phyloP scores from a whole-genome alignment of 1,284 basidiomycete genomes.

The Thecaphora thlaspeos region DNA sequence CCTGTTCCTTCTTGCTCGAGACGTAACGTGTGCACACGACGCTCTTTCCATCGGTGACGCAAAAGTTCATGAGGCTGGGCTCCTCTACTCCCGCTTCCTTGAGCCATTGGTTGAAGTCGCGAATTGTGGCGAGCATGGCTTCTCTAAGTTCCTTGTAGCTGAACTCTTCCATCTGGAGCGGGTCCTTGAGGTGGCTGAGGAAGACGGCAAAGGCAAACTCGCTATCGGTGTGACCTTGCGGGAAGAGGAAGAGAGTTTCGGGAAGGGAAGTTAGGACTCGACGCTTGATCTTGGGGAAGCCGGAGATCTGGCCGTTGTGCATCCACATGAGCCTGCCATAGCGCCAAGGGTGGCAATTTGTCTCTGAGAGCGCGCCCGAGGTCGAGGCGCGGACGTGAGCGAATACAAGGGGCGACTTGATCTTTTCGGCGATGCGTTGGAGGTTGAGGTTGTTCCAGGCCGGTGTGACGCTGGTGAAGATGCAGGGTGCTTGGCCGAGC shows the following conservation, averaged over 20 bases:
- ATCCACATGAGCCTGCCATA: conserved; percentile 55
- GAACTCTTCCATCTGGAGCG: conserved; percentile 23
- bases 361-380: conserved; percentile 47
- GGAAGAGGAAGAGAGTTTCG: conserved; percentile 47
- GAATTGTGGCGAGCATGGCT: conserved; percentile 50
- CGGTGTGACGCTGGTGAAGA: conserved; percentile 90
- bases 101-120: conserved; percentile 46
- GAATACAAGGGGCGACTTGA: conserved; percentile 52
- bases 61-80: conserved; percentile 93
- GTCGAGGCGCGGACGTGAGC: conserved; percentile 52
- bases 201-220: conserved; percentile 53
- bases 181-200: conserved; percentile 41
- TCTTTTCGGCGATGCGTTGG: conserved; percentile 52
- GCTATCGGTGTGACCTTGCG: conserved; percentile 51
- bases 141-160: conserved; percentile 33
- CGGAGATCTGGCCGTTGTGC: conserved; percentile 54
- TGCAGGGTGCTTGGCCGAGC: conserved; percentile 67
- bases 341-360: conserved; percentile 55
- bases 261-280: conserved; percentile 37
- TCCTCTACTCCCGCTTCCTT: conserved; percentile 38
- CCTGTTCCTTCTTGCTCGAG: conserved; percentile 84
- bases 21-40: conserved; percentile 94
- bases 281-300: conserved; percentile 47
- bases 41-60: conserved; percentile 87
- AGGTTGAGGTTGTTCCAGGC: conserved; percentile 56